Evolutionary conservation across 495 filamentous ascomycete species (phyloP).

Genomic region (Neurospora sp.): DNA sequence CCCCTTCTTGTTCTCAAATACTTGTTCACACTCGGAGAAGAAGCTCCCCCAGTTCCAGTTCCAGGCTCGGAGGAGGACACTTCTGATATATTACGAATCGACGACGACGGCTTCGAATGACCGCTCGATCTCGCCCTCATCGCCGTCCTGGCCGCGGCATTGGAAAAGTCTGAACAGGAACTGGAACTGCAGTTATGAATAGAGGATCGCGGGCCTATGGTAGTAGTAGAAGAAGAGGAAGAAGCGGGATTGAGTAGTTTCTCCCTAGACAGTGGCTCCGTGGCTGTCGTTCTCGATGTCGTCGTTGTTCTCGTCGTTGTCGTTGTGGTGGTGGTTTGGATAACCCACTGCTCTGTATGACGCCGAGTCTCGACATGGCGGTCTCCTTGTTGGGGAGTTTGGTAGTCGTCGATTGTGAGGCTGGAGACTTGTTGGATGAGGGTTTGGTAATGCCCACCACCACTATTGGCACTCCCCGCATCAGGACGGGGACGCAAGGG

Average conservation of each 20-base stretch:
- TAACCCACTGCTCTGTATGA: neutral
- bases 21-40: neutral
- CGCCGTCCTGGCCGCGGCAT: neutral
- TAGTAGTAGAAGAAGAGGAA: neutral
- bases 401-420: neutral
- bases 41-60: neutral
- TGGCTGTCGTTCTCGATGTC: neutral
- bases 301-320: neutral
- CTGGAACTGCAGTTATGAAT: neutral
- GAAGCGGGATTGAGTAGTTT: neutral
- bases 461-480: neutral
- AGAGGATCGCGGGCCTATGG: neutral
- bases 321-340: neutral
- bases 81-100: neutral
- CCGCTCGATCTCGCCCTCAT: neutral
- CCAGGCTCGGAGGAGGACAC: neutral
- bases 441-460: neutral
- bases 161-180: neutral
- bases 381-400: neutral
- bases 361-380: neutral
- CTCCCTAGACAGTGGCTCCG: neutral
- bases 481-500: neutral
- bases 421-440: neutral
- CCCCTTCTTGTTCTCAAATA: neutral
- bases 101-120: neutral